These are phyloP conservation scores for Colletotrichum musicola DNA, from an alignment of 2,329 filamentous ascomycete genomes.

Conservation along the genomic window DNA sequence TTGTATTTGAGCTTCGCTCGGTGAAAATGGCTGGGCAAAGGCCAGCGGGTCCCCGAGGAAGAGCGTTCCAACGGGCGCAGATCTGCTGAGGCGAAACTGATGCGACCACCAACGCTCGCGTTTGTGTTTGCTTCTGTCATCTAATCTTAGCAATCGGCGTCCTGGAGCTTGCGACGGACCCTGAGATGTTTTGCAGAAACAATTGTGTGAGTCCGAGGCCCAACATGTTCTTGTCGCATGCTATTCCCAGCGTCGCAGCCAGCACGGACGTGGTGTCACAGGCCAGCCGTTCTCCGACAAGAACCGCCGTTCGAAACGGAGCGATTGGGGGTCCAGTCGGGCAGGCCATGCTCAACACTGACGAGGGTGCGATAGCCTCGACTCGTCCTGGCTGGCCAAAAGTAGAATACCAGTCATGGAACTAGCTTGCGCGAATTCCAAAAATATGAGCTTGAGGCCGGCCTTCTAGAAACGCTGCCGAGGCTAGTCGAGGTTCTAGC, in stretches of 20 bases:
- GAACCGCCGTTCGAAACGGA: slow-evolving; percentile 2
- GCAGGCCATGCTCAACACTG: not conserved
- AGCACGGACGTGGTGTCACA: slow-evolving; percentile 28
- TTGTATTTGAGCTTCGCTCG: slow-evolving; percentile 28
- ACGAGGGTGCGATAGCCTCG: not conserved
- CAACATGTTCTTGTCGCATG: slow-evolving; percentile 16
- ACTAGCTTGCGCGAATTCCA: not conserved
- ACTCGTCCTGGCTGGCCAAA: not conserved
- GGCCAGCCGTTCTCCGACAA: slow-evolving; percentile 27
- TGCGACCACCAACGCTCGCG: not conserved
- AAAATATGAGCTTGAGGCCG: slow-evolving; percentile 1
- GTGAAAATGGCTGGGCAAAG: not conserved
- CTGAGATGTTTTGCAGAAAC: slow-evolving; percentile 14
- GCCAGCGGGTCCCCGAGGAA: not conserved
- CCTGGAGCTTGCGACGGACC: slow-evolving; percentile 13
- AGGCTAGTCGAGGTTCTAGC: slow-evolving; percentile 3
- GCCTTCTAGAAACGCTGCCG: slow-evolving; percentile 18
- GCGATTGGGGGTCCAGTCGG: not conserved
- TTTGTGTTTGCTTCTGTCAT: slow-evolving; percentile 14
- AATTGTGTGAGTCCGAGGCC: slow-evolving; percentile 11
- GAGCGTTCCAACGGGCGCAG: not conserved
- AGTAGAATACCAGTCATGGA: not conserved
- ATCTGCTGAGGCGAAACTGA: slow-evolving; percentile 9
- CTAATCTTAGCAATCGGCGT: slow-evolving; percentile 5
- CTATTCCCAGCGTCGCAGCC: slow-evolving; percentile 31